These are phyloP conservation scores for Alternaria postmessia DNA, from an alignment of 2,329 filamentous ascomycete species.

Conservation along the genomic window DNA sequence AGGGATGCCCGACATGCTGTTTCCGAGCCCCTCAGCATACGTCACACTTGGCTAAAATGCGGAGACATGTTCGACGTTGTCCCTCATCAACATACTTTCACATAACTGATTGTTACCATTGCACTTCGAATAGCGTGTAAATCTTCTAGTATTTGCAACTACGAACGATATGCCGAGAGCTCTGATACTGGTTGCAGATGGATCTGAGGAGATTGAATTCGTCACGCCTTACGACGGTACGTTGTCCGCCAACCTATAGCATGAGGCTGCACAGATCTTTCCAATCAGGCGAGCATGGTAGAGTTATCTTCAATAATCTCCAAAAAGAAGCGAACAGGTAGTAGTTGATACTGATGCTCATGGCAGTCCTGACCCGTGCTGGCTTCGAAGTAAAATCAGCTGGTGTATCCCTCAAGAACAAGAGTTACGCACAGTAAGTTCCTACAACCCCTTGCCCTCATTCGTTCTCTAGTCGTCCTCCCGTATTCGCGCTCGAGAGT, in stretches of 20 bases:
- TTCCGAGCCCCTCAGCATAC: slow-evolving; percentile 15
- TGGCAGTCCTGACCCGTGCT: slow-evolving; percentile 48
- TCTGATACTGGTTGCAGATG: slow-evolving; percentile 50
- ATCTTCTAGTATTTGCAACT: background rate
- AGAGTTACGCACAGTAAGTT: slow-evolving; percentile 41
- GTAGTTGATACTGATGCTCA: background rate
- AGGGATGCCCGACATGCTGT: background rate
- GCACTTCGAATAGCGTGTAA: background rate
- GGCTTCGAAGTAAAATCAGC: slow-evolving; percentile 49
- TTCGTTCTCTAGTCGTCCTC: background rate
- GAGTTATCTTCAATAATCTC: too few relatives aligned
- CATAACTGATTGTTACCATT: background rate
- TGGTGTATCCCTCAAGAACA: slow-evolving; percentile 47
- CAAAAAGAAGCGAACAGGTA: too few relatives aligned
- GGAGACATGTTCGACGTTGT: background rate
- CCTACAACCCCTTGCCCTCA: background rate
- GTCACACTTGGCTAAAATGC: slow-evolving; percentile 11
- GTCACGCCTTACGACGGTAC: slow-evolving; percentile 52
- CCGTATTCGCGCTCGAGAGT: background rate
- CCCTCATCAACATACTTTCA: background rate
- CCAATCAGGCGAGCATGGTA: background rate
- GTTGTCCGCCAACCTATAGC: background rate
- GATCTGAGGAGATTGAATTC: slow-evolving; percentile 53
- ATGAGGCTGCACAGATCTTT: background rate
- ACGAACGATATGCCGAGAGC: slow-evolving; percentile 41